These are phyloP conservation scores for Venturia oleaginea DNA, from an alignment of 2,329 filamentous ascomycete genomes.

Conservation along the genomic window DNA sequence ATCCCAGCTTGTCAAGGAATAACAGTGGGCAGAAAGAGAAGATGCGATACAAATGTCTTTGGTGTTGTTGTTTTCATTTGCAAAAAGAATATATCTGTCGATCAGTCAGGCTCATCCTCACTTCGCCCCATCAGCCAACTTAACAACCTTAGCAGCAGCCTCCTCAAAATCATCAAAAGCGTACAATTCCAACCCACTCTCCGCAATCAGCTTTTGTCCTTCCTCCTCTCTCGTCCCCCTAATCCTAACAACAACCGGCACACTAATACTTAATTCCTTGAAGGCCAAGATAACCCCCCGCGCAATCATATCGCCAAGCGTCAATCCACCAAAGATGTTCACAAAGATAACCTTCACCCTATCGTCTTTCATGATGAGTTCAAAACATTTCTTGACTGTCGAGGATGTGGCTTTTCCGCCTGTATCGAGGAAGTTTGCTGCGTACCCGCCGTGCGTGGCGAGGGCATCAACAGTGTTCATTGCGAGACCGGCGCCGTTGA, in stretches of 20 bases:
- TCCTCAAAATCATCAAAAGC: constrained; percentile 69
- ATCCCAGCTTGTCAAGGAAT: not conserved
- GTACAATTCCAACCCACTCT: constrained; percentile 58
- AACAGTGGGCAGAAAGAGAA: not conserved
- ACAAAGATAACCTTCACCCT: constrained; percentile 65
- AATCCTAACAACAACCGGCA: constrained; percentile 69
- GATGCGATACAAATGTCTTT: not conserved
- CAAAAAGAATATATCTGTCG: not conserved
- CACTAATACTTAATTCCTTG: constrained; percentile 48
- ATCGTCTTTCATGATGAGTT: constrained; percentile 60
- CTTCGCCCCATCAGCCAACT: not conserved
- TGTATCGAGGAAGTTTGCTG: constrained; percentile 81
- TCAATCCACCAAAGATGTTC: constrained; percentile 63
- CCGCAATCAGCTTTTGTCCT: constrained; percentile 59
- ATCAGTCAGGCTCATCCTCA: not conserved
- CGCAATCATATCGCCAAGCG: constrained; percentile 73
- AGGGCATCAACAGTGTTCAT: constrained; percentile 88
- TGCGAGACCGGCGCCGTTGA: constrained; percentile 81
- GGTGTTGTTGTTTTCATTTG: not conserved
- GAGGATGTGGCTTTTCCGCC: constrained; percentile 79
- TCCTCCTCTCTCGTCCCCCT: constrained; percentile 65
- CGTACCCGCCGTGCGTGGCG: constrained; percentile 47
- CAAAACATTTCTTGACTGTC: constrained; percentile 70
- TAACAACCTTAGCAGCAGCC: constrained; percentile 53
- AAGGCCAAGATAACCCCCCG: constrained; percentile 65